phyloP scores from a whole-genome alignment of 331 rosid genomes.

The Quercus phellos region DNA sequence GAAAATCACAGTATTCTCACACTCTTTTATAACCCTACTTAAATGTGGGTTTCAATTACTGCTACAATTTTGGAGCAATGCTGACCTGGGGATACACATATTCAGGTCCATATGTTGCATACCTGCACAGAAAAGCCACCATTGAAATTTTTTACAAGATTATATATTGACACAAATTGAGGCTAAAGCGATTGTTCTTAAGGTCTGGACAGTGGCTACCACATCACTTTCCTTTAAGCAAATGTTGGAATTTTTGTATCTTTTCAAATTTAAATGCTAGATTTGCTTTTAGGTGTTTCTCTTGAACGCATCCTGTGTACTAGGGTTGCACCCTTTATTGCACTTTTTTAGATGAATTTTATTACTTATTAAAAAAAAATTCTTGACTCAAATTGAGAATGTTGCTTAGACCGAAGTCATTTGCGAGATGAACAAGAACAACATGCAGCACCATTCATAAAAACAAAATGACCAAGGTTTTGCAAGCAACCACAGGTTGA shows the following conservation, averaged over 20 bases:
- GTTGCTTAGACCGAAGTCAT: not conserved
- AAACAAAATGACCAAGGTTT: slow-evolving; percentile 15
- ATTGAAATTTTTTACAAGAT: slow-evolving; percentile 29
- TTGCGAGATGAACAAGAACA: slow-evolving; percentile 18
- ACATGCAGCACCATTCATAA: slow-evolving; percentile 8
- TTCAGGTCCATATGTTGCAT: slow-evolving; percentile 84
- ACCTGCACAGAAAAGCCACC: slow-evolving; percentile 61
- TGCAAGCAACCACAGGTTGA: slow-evolving; percentile 8
- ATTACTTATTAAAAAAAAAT: too few species aligned
- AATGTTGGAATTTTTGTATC: too few species aligned
- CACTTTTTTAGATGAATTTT: too few species aligned
- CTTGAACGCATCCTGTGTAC: too few species aligned
- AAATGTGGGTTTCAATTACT: not conserved
- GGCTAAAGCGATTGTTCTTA: not conserved
- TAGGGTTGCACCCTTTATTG: too few species aligned
- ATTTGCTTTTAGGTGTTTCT: too few species aligned
- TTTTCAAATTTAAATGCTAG: too few species aligned
- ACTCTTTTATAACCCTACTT: not conserved
- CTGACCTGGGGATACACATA: slow-evolving; percentile 73
- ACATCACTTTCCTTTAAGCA: too few species aligned
- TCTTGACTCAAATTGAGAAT: not conserved
- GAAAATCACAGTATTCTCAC: not conserved
- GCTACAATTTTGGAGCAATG: not conserved
- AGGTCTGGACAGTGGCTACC: too few species aligned
- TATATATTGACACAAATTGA: slow-evolving; percentile 35